phyloP scores from a whole-genome alignment of 192 early-diverging fungal genomes.

The Allomyces macrogynus region DNA sequence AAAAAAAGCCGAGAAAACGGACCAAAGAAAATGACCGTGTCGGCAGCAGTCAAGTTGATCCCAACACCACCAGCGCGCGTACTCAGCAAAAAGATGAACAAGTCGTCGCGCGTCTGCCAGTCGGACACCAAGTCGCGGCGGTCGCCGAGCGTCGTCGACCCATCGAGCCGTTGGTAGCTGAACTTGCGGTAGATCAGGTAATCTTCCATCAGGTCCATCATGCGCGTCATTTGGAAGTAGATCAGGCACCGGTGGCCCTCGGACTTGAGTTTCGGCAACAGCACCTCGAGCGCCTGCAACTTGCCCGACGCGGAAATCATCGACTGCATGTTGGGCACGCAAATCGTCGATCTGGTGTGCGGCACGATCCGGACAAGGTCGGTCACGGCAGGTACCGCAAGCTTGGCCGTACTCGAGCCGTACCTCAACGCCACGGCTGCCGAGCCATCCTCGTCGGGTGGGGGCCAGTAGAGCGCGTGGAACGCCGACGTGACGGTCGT shows the following conservation, averaged over 20 bases:
- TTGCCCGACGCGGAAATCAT: constrained; percentile 65
- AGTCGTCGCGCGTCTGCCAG: constrained; percentile 70
- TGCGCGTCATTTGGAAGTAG: constrained; percentile 79
- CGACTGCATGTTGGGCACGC: constrained; percentile 30
- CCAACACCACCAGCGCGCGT: constrained; percentile 72
- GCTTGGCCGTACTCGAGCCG: too few species aligned
- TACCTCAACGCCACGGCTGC: too few species aligned
- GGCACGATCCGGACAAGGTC: too few species aligned
- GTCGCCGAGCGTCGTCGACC: constrained; percentile 65
- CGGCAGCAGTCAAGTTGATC: constrained; percentile 76
- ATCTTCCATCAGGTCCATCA: constrained; percentile 75
- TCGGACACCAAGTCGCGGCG: constrained; percentile 80
- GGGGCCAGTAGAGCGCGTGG: background rate
- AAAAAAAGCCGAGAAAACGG: constrained; percentile 8
- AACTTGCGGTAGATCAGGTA: constrained; percentile 69
- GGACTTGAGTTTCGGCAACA: constrained; percentile 47
- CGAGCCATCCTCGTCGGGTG: background rate
- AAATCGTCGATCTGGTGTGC: background rate
- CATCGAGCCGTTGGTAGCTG: constrained; percentile 72
- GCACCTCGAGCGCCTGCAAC: constrained; percentile 43
- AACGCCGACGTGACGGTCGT: background rate
- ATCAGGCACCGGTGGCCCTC: constrained; percentile 61
- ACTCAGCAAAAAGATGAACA: constrained; percentile 68
- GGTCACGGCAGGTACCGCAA: too few species aligned
- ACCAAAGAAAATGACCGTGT: constrained; percentile 74